These are phyloP conservation scores for Exophiala sideris DNA, from an alignment of 2,329 filamentous ascomycete genomes.

Conservation along the genomic window DNA sequence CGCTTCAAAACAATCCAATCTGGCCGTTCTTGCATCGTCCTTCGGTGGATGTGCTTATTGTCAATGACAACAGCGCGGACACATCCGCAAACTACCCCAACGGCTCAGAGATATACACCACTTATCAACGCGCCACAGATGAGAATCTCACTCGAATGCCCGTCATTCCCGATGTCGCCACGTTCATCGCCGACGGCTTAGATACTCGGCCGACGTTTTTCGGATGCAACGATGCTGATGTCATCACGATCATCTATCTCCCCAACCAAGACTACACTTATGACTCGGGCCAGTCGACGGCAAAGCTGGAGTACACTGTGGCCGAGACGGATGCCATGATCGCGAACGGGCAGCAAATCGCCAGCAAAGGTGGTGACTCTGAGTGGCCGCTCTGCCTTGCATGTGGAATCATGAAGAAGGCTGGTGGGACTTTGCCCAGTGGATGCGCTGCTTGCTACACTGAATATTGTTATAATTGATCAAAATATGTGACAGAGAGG, in stretches of 20 bases:
- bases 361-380: slow-evolving; percentile 11
- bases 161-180: slow-evolving; percentile 52
- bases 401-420: slow-evolving; percentile 25
- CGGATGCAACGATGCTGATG: slow-evolving; percentile 50
- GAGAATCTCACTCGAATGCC: slow-evolving; percentile 57
- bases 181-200: slow-evolving; percentile 57
- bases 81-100: slow-evolving; percentile 58
- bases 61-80: slow-evolving; percentile 63
- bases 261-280: slow-evolving; percentile 36
- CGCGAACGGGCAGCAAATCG: slow-evolving; percentile 22
- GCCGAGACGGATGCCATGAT: slow-evolving; percentile 23
- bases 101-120: slow-evolving; percentile 56
- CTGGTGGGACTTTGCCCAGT: slow-evolving; percentile 13
- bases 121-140: slow-evolving; percentile 53
- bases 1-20: slow-evolving; percentile 52
- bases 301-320: slow-evolving; percentile 11
- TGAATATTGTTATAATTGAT: slow-evolving; percentile 13
- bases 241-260: slow-evolving; percentile 40
- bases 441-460: slow-evolving; percentile 20
- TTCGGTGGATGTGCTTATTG: slow-evolving; percentile 61
- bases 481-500: too few relatives aligned
- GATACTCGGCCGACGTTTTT: slow-evolving; percentile 63
- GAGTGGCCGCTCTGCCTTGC: slow-evolving; percentile 23
- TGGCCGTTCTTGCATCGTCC: slow-evolving; percentile 52
- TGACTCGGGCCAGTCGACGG: slow-evolving; percentile 5